Conservation (phyloP, 1,284 basidiomycete genomes). For the Rhodotorula sp. region DNA sequence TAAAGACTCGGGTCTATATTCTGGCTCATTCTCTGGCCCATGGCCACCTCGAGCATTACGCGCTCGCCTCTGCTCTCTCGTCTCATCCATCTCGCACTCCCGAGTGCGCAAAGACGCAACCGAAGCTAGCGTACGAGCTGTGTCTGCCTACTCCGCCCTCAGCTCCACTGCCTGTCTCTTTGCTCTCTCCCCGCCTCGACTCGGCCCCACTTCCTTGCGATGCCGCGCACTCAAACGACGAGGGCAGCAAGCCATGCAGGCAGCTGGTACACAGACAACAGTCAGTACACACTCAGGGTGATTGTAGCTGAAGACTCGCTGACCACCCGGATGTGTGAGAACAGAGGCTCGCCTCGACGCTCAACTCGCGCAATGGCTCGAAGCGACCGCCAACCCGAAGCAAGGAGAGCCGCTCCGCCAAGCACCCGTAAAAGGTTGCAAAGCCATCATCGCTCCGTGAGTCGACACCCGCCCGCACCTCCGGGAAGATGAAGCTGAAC, state of each 20-base stretch:
- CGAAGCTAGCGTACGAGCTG: no score
- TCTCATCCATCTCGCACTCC: no score
- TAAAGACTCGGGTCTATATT: no score
- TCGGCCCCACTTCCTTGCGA: slow-evolving; percentile 3
- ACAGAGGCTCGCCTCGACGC: slow-evolving; percentile 54
- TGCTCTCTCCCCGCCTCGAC: background rate
- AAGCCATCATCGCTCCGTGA: slow-evolving; percentile 94
- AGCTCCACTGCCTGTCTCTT: no score
- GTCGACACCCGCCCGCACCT: background rate
- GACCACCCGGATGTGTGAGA: background rate
- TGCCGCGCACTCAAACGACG: background rate
- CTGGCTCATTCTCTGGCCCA: no score
- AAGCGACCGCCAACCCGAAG: slow-evolving; percentile 52
- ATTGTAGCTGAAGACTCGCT: background rate
- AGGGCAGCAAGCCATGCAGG: slow-evolving; percentile 74
- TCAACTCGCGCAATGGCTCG: slow-evolving; percentile 67
- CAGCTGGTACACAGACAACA: slow-evolving; percentile 79
- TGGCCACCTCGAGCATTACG: no score
- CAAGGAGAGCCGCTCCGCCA: slow-evolving; percentile 52
- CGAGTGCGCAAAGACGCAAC: no score
- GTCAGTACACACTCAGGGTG: slow-evolving; percentile 52
- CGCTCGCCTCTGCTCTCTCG: no score
- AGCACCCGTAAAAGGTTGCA: slow-evolving; percentile 72
- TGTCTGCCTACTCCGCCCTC: no score
- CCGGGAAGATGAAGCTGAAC: no score